Evolutionary conservation across 176 grass and related monocot species (phyloP).

Genomic region (barley (Hordeum vulgare)): MorexV3_pseudomolecules_assembly NC_058518.1:12733381-12733880

Average conservation of each 20-base stretch:
- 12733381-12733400: not conserved
- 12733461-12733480: fast-evolving
- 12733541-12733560: not conserved
- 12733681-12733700: not conserved
- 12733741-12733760: not conserved
- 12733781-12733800: not conserved
- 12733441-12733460: not conserved
- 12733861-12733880: too few species aligned
- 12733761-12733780: not conserved
- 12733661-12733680: not conserved
- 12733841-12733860: too few species aligned
- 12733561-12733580: not conserved
- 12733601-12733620: not conserved
- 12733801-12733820: not conserved
- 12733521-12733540: not conserved
- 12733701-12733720: not conserved
- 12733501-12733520: not conserved
- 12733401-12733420: not conserved
- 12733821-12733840: too few species aligned
- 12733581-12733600: not conserved
- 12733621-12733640: not conserved
- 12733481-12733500: not conserved
- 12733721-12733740: not conserved
- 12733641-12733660: not conserved
- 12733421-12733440: not conserved